phyloP scores from a whole-genome alignment of 2,329 filamentous ascomycete genomes.

The Alternaria burnsii region DNA sequence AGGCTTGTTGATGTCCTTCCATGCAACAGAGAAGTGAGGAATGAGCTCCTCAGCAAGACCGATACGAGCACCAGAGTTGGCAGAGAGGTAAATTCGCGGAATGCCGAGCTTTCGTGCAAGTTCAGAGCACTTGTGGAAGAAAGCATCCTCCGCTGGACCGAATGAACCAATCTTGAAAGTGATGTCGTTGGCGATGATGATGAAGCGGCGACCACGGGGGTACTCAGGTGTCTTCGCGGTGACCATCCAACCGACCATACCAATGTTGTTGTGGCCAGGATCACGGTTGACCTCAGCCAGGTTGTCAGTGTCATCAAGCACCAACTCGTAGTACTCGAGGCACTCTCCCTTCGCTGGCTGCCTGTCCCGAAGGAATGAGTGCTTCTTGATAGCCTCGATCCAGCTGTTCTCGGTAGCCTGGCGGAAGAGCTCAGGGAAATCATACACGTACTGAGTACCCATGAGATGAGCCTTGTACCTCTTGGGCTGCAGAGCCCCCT shows the following conservation, averaged over 20 bases:
- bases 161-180: constrained; percentile 99
- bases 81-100: constrained; percentile 95
- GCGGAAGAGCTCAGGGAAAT: constrained; percentile 99
- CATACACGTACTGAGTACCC: constrained; percentile 99
- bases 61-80: constrained; percentile 97
- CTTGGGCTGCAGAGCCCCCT: constrained; percentile 98
- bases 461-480: constrained; percentile 99
- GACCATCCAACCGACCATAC: constrained; percentile 99
- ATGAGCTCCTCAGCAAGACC: constrained; percentile 97
- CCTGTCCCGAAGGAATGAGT: constrained; percentile 77
- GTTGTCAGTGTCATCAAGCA: constrained; percentile 92
- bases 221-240: constrained; percentile 96
- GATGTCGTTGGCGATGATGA: constrained; percentile 98
- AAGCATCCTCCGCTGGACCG: constrained; percentile 93
- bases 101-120: constrained; percentile 93
- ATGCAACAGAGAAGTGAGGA: constrained; percentile 95
- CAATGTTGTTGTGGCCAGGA: constrained; percentile 92
- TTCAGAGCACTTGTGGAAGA: constrained; percentile 99
- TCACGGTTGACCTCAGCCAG: constrained; percentile 93
- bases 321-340: constrained; percentile 91
- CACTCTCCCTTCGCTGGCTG: constrained; percentile 88
- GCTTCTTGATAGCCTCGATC: constrained; percentile 76
- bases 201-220: constrained; percentile 87
- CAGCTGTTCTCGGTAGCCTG: constrained; percentile 97
- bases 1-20: constrained; percentile 84